Conservation (phyloP, 2,329 filamentous ascomycete species). For the Ophiostoma ulmi region DNA sequence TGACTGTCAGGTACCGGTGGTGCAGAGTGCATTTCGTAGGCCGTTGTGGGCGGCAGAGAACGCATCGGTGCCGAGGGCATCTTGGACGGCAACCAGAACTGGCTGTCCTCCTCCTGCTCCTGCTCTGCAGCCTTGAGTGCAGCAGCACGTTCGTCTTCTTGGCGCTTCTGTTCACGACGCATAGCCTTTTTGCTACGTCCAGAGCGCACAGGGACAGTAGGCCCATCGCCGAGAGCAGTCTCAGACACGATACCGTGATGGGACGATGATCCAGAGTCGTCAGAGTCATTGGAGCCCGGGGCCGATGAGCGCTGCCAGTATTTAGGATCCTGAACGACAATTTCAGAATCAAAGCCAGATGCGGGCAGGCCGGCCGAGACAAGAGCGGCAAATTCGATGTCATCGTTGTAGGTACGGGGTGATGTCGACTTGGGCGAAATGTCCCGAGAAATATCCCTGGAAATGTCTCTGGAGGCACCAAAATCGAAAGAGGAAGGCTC, state of each 20-base stretch:
- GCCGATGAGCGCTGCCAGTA: constrained; percentile 62
- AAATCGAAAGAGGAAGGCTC: constrained; percentile 8
- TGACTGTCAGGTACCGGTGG: not conserved
- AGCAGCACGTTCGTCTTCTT: constrained; percentile 32
- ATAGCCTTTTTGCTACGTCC: constrained; percentile 24
- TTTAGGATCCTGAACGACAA: constrained; percentile 61
- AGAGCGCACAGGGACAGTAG: constrained; percentile 10
- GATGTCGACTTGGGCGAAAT: not conserved
- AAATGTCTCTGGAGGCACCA: not conserved
- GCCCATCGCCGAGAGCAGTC: constrained; percentile 27
- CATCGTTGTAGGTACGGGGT: constrained; percentile 36
- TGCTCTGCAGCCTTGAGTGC: not conserved
- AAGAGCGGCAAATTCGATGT: constrained; percentile 64
- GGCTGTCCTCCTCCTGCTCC: not conserved
- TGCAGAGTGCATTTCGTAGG: not conserved
- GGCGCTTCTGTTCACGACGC: constrained; percentile 16
- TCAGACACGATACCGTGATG: constrained; percentile 24
- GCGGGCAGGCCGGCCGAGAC: constrained; percentile 63
- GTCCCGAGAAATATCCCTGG: not conserved
- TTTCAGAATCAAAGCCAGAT: constrained; percentile 65
- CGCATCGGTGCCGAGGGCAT: constrained; percentile 6
- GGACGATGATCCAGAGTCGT: constrained; percentile 18
- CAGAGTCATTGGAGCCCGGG: constrained; percentile 51
- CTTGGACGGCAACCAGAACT: constrained; percentile 10
- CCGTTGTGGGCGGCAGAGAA: not conserved